phyloP scores from a whole-genome alignment of 768 basidiomycete species.

The Myochromella boudieri region DNA sequence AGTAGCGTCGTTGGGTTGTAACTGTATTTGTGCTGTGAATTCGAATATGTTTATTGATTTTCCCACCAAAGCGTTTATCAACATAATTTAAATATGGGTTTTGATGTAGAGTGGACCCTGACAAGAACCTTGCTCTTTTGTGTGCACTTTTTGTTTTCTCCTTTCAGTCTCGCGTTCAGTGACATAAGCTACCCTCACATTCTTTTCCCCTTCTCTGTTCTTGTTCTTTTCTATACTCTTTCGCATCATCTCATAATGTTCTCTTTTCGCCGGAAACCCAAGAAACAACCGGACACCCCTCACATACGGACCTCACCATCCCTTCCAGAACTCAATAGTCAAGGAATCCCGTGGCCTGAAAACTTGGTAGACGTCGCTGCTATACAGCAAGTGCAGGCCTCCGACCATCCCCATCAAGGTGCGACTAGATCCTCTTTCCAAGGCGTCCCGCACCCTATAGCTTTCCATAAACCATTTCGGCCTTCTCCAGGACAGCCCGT shows the following conservation, averaged over 20 bases:
- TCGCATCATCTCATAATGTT: constrained; percentile 55
- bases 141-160: constrained; percentile 6
- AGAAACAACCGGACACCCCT: constrained; percentile 45
- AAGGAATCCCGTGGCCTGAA: constrained; percentile 84
- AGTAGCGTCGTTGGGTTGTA: constrained; percentile 23
- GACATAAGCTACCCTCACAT: constrained; percentile 15
- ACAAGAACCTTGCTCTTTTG: constrained; percentile 10
- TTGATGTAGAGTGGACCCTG: constrained; percentile 16
- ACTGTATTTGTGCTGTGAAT: constrained; percentile 27
- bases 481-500: constrained; percentile 43
- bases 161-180: constrained; percentile 10
- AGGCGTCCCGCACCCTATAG: constrained; percentile 54
- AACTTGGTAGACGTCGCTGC: constrained; percentile 73
- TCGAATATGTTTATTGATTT: constrained; percentile 16
- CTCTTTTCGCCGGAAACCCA: constrained; percentile 71
- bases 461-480: constrained; percentile 86
- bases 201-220: constrained; percentile 20
- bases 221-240: constrained; percentile 15
- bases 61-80: constrained; percentile 16
- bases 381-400: constrained; percentile 48
- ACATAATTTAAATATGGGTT: constrained; percentile 6
- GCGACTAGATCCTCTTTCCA: constrained; percentile 70
- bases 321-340: constrained; percentile 72
- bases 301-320: constrained; percentile 75
- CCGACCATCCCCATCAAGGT: constrained; percentile 52